Evolutionary conservation across 2,329 filamentous ascomycete species (phyloP).

Genomic region (Trichoderma sp.): DNA sequence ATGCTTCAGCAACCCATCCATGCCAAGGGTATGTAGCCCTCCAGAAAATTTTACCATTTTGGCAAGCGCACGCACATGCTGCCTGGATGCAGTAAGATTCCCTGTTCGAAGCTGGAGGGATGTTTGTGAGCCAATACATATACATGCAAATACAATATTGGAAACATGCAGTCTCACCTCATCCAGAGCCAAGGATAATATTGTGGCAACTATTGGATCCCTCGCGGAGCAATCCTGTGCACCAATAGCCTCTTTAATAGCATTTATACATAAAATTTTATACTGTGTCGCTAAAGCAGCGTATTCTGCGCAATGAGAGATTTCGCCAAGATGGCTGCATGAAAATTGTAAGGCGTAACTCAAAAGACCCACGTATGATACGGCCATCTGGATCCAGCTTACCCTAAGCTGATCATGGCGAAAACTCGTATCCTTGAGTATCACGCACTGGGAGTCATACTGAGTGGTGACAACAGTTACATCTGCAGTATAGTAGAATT

Average conservation of each 20-base stretch:
- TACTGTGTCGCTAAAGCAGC: not conserved
- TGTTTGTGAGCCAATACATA: not conserved
- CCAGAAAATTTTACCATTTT: conserved; percentile 2
- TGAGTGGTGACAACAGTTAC: not conserved
- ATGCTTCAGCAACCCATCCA: not conserved
- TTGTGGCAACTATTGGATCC: not conserved
- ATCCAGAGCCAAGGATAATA: not conserved
- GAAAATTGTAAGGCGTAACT: not conserved
- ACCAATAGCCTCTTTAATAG: not conserved
- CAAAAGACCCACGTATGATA: not conserved
- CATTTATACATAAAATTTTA: not conserved
- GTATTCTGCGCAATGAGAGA: not conserved
- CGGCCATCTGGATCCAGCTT: conserved; percentile 5
- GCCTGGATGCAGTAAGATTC: not conserved
- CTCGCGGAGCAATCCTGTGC: not conserved
- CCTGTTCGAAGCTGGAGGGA: not conserved
- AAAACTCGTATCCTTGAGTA: conserved; percentile 8
- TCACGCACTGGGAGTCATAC: conserved; percentile 2
- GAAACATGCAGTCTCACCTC: not conserved
- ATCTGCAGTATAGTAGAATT: not conserved
- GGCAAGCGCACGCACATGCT: conserved; percentile 14
- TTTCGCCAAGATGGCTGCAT: not conserved
- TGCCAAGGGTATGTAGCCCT: not conserved
- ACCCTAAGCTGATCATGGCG: not conserved
- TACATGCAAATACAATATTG: not conserved